These are phyloP conservation scores for Hemisphaericaspora subhashii DNA, from an alignment of 1,139 yeast genomes.

Conservation along the genomic window DNA sequence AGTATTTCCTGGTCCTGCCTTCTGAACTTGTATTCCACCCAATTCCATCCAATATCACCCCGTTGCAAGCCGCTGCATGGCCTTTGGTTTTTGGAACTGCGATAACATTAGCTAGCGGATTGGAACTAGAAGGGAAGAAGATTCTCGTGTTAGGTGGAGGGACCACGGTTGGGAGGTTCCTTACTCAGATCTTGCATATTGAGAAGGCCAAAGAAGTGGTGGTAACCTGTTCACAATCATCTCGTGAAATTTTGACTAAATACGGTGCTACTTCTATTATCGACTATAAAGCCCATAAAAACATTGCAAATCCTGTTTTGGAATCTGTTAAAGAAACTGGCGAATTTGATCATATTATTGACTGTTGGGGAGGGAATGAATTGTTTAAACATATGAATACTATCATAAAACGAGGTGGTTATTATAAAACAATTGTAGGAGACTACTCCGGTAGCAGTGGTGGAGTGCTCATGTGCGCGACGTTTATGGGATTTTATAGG, in stretches of 20 bases:
- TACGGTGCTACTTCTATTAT: conserved; percentile 55
- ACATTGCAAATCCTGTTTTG: conserved; percentile 18
- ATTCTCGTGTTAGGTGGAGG: conserved; percentile 73
- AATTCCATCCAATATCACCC: conserved; percentile 49
- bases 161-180: conserved; percentile 66
- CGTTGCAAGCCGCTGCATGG: conserved; percentile 60
- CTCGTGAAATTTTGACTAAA: conserved; percentile 39
- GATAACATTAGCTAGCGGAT: conserved; percentile 33
- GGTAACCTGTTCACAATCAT: conserved; percentile 32
- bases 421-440: not conserved
- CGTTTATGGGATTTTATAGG: not conserved
- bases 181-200: conserved; percentile 56
- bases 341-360: conserved; percentile 32
- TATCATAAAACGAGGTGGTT: not conserved
- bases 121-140: conserved; percentile 17
- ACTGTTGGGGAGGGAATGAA: conserved; percentile 28
- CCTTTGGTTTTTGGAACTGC: conserved; percentile 63
- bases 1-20: conserved; percentile 41
- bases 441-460: not conserved
- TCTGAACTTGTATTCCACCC: conserved; percentile 37
- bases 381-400: not conserved
- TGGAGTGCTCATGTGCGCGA: not conserved
- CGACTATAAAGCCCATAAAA: conserved; percentile 45
- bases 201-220: conserved; percentile 48
- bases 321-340: conserved; percentile 23